Conservation (phyloP, 305 asterid genomes). For the Fraxinus ornus region DNA sequence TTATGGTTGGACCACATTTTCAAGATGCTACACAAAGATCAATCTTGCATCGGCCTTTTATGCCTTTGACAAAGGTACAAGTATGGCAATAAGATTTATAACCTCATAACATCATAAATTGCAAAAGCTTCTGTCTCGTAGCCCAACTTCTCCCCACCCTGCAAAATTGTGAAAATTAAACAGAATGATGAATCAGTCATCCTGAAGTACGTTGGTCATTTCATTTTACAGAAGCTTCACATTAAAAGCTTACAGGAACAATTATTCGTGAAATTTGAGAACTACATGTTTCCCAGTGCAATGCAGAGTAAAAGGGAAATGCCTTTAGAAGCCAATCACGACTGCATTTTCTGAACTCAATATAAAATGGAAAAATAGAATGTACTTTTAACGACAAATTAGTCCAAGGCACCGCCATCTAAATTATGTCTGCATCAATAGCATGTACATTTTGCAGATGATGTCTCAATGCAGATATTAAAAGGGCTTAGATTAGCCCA, state of each 20-base stretch:
- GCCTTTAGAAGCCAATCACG: not conserved
- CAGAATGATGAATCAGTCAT: not conserved
- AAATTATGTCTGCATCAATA: not conserved
- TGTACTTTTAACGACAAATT: not conserved
- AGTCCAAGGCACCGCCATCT: not conserved
- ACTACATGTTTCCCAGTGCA: not conserved
- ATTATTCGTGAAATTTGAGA: not conserved
- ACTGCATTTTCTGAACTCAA: not conserved
- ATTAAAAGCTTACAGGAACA: not conserved
- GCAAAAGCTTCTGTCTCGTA: conserved; percentile 96
- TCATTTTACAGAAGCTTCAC: conserved; percentile 11
- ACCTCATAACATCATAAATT: conserved; percentile 92
- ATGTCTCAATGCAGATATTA: not conserved
- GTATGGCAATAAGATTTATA: conserved; percentile 11
- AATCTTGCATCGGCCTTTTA: not conserved
- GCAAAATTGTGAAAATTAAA: conserved; percentile 29
- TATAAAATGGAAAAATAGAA: not conserved
- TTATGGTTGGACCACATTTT: not conserved
- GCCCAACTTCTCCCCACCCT: conserved; percentile 88
- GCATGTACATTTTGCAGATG: not conserved
- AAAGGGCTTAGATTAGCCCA: not conserved
- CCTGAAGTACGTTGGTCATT: not conserved
- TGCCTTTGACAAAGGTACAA: no score
- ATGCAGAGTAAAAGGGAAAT: not conserved
- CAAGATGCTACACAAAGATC: not conserved